phyloP scores from a whole-genome alignment of 768 basidiomycete species.

The Sutorius australiensis region DNA sequence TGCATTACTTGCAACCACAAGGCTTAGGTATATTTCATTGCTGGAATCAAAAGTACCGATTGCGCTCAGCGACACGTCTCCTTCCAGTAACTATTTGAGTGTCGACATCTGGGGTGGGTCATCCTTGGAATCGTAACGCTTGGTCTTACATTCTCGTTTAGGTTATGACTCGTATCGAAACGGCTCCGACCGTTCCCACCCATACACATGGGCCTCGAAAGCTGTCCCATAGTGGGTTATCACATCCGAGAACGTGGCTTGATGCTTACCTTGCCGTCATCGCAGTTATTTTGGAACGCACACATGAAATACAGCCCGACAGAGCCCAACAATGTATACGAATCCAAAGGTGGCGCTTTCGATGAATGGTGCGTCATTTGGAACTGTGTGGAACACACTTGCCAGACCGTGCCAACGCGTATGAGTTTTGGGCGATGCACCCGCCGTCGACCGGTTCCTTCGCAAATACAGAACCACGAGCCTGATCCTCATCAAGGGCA shows the following conservation, averaged over 20 bases:
- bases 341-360: conserved; percentile 44
- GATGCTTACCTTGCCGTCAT: background rate
- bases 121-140: background rate
- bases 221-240: conserved; percentile 38
- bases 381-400: conserved; percentile 9
- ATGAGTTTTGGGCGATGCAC: conserved; percentile 50
- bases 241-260: background rate
- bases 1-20: background rate
- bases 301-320: conserved; percentile 21
- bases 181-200: conserved; percentile 51
- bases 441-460: conserved; percentile 36
- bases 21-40: conserved; percentile 8
- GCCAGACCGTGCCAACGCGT: conserved; percentile 46
- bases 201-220: conserved; percentile 41
- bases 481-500: conserved; percentile 46
- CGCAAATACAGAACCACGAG: conserved; percentile 36
- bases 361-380: conserved; percentile 48
- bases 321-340: conserved; percentile 21
- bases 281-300: conserved; percentile 40
- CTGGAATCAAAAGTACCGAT: conserved; percentile 46
- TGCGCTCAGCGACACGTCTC: conserved; percentile 45
- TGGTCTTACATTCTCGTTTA: conserved; percentile 2
- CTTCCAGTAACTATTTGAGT: conserved; percentile 42
- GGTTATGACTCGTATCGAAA: conserved; percentile 40
- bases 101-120: conserved; percentile 47